phyloP scores from a whole-genome alignment of 1,284 basidiomycete genomes.

The Ceratobasidium sp. region DNA sequence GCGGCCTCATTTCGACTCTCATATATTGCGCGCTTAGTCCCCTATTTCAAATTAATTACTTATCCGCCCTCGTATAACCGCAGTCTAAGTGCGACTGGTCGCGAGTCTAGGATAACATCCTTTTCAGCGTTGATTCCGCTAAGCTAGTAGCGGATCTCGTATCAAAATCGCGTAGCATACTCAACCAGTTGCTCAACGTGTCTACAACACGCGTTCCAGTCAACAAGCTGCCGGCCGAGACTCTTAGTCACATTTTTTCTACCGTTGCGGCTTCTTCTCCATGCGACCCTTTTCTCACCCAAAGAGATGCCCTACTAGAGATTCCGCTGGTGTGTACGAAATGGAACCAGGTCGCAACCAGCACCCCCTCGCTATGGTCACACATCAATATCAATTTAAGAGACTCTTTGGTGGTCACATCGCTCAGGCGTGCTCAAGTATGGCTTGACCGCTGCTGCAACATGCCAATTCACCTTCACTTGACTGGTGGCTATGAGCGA shows the following conservation, averaged over 20 bases:
- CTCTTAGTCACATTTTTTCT: not conserved
- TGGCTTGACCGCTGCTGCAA: not conserved
- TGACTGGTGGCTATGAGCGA: not conserved
- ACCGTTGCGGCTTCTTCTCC: not conserved
- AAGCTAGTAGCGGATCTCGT: too few species aligned
- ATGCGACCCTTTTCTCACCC: not conserved
- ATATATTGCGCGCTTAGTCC: too few species aligned
- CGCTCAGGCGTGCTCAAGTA: not conserved
- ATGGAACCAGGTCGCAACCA: conserved; percentile 29
- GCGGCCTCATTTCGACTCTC: not conserved
- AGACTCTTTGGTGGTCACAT: not conserved
- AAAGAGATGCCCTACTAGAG: not conserved
- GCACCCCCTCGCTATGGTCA: conserved; percentile 13
- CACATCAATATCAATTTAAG: conserved; percentile 8
- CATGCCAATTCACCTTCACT: not conserved
- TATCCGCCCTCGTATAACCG: too few species aligned
- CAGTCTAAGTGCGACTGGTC: too few species aligned
- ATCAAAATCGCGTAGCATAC: too few species aligned
- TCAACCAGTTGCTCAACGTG: not conserved
- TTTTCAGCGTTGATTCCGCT: too few species aligned
- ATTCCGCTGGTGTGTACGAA: not conserved
- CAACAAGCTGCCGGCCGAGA: not conserved
- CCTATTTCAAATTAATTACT: too few species aligned
- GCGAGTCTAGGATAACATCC: not conserved
- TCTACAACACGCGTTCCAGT: not conserved